Percentiles rank a stretch among this genome's conserved stretches.
phyloP scores from a whole-genome alignment of 106 monocot species.

The Amphibolis antarctica region DNA sequence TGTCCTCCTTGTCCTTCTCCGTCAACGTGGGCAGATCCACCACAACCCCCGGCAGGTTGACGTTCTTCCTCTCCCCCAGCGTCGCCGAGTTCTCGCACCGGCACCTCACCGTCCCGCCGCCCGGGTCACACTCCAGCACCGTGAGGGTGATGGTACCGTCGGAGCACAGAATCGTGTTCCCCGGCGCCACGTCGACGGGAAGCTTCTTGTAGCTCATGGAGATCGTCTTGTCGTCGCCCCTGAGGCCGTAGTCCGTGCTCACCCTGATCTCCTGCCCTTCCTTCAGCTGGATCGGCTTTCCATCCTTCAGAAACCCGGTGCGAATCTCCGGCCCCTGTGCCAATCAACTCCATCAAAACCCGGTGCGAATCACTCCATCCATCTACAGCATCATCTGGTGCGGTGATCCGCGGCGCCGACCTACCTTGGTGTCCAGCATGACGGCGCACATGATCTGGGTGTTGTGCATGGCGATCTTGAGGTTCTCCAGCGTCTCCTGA shows the following conservation, averaged over 20 bases:
- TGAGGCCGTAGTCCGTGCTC: slow-evolving; percentile 61
- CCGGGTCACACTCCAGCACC: slow-evolving; percentile 52
- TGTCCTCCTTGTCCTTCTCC: slow-evolving; percentile 79
- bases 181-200: slow-evolving; percentile 60
- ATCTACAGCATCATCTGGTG: neutral
- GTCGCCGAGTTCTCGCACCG: slow-evolving; percentile 68
- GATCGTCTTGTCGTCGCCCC: slow-evolving; percentile 63
- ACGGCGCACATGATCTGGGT: slow-evolving; percentile 49
- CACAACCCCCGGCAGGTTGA: slow-evolving; percentile 71
- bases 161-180: slow-evolving; percentile 58
- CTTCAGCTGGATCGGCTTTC: slow-evolving; percentile 59
- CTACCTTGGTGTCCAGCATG: slow-evolving; percentile 67
- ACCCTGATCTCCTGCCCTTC: slow-evolving; percentile 70
- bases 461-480: slow-evolving; percentile 40
- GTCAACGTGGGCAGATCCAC: slow-evolving; percentile 80
- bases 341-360: neutral
- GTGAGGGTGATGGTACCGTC: slow-evolving; percentile 79
- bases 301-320: slow-evolving; percentile 81
- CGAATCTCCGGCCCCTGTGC: slow-evolving; percentile 83
- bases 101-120: slow-evolving; percentile 52
- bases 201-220: slow-evolving; percentile 91
- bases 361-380: neutral
- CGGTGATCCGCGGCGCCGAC: neutral
- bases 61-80: slow-evolving; percentile 90
- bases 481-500: slow-evolving; percentile 54